Evolutionary conservation across 1,139 yeast genomes (phyloP).

Genomic region (Kodamaea alishanica): DNA sequence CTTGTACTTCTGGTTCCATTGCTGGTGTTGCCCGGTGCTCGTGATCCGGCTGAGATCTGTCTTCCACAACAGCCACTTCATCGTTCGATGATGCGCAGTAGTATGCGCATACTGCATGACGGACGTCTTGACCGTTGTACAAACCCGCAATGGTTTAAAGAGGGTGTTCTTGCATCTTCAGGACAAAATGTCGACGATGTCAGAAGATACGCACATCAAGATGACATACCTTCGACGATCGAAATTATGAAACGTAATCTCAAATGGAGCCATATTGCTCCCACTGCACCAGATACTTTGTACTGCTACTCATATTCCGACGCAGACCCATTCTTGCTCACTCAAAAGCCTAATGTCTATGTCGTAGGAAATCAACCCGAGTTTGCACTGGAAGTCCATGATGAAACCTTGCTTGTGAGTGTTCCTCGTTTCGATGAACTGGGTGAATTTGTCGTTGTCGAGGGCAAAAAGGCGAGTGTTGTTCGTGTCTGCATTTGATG

Average conservation of each 20-base stretch:
- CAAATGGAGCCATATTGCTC: constrained; percentile 82
- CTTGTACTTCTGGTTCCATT: constrained; percentile 61
- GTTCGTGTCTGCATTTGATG: background rate
- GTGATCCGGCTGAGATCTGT: constrained; percentile 79
- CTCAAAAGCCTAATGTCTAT: constrained; percentile 79
- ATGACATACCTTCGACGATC: constrained; percentile 27
- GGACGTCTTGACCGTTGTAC: constrained; percentile 49
- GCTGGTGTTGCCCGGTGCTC: constrained; percentile 76
- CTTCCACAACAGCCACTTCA: constrained; percentile 92
- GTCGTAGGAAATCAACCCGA: constrained; percentile 79
- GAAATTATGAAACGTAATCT: constrained; percentile 66
- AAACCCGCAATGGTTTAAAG: constrained; percentile 69
- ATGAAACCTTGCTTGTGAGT: constrained; percentile 31
- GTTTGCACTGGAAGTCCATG: constrained; percentile 30
- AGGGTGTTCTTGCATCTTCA: constrained; percentile 61
- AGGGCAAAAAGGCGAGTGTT: constrained; percentile 6
- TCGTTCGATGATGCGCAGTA: constrained; percentile 57
- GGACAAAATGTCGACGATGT: constrained; percentile 87
- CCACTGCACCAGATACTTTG: constrained; percentile 95
- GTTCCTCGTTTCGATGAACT: constrained; percentile 68
- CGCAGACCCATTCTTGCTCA: constrained; percentile 75
- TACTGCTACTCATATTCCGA: constrained; percentile 85
- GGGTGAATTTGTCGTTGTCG: constrained; percentile 66
- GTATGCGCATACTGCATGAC: constrained; percentile 41
- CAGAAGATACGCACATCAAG: constrained; percentile 49